Evolutionary conservation across 495 filamentous ascomycete species (phyloP).

Genomic region (Penicillium egyptiacum): DNA sequence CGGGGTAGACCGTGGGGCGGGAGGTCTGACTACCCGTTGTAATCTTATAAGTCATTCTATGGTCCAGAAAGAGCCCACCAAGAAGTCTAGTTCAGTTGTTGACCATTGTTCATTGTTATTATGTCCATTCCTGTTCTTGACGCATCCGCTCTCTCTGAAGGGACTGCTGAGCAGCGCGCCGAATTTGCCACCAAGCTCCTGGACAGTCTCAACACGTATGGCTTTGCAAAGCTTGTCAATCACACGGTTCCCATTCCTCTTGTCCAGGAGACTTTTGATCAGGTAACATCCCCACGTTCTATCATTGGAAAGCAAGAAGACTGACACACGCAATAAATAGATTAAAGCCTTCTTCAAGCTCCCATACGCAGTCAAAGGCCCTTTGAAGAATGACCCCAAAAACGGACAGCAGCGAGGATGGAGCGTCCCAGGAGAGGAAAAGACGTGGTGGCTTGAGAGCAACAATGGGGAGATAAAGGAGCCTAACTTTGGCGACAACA

Average conservation of each 20-base stretch:
- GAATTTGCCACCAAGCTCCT: background rate
- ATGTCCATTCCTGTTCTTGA: background rate
- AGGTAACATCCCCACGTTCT: background rate
- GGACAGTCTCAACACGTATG: background rate
- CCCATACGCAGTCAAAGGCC: background rate
- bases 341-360: conserved; percentile 1
- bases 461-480: conserved; percentile 1
- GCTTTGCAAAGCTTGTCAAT: conserved; percentile 3
- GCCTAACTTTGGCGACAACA: conserved; percentile 2
- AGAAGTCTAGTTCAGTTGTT: background rate
- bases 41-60: no score
- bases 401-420: conserved; percentile 1
- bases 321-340: background rate
- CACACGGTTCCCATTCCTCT: conserved; percentile 1
- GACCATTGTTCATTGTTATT: background rate
- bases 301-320: background rate
- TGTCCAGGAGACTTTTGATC: conserved; percentile 1
- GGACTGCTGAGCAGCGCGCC: background rate
- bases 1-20: no score
- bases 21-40: no score
- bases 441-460: conserved; percentile 1
- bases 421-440: conserved; percentile 1
- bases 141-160: background rate
- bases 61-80: no score
- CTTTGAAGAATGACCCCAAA: background rate